Base-by-base conservation (phyloP, 2,329 filamentous ascomycete species). In the Cytospora chrysosperma region DNA sequence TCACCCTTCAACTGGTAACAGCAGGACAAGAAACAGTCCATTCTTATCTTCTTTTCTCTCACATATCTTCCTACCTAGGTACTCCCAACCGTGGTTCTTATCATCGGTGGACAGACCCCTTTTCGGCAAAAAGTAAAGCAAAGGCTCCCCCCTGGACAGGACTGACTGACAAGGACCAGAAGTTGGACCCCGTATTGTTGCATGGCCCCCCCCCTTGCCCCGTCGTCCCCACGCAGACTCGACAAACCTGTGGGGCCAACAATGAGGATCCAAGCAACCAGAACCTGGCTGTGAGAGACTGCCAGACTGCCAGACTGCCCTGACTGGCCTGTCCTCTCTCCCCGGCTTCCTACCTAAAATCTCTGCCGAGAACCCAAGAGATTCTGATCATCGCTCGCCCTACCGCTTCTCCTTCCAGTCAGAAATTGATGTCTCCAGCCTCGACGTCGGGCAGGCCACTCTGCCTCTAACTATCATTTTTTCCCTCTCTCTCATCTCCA, bases 321-420 rank as follows among this genome's bases (percentile, higher is more conserved):
- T 54, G 34, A n/a, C n/a, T n/a, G 34, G 34, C 51, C 40, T 50
- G 15, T n/a, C 34, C 32, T n/a, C 52, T 21, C 26, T n/a, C 12
- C 27, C 37, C 59, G 12, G 40, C 21, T 40, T n/a, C n/a, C n/a
- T n/a, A n/a, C n/a, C 24, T 47, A 61, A 61, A 34, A 19, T 55
- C 59, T 61, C 59, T 62, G 28, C 34, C 49, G 58, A 10, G 52
- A n/a, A 51, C 6, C 59, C 32, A 53, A 51, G 63, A 65, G 40
- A 65, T 65, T 65, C 63, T 53, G 63, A 65, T 65, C 63, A 55
- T 62, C 63, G 56, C 63, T 15, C 26, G 15, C 50, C 57, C 47
- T 43, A 43, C 34, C 59, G 58, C 47, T 50, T 54, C 58, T 55
- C 59, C 53, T 52, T 15, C 54, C 30, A 26, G 50, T 30, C 34